Base-by-base conservation (phyloP, 192 early-diverging fungal genomes). In the Allomyces macrogynus region DNA sequence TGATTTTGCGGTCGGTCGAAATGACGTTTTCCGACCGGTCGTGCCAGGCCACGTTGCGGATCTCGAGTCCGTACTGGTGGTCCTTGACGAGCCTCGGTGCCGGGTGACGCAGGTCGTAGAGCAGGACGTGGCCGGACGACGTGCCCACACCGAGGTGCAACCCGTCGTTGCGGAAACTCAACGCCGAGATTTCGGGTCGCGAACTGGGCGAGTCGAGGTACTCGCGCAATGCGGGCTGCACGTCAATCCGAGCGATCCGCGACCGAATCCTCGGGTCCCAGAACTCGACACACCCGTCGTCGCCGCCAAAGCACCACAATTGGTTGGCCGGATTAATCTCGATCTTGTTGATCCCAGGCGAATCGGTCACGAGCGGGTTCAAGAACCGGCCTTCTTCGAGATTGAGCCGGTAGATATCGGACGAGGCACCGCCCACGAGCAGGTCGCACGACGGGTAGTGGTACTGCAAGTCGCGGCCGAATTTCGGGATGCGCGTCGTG, bases 1-100 rank as follows among this genome's bases (percentile, higher is more conserved):
- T 84, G 71, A 90, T 89, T 66, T 91, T 89, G 23, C 86, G 72
- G 76, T 96, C 93, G 11, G 92, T 84, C 23, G 87, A 89, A 62
- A 95, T 80, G 11, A 95, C 77, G 72, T 92, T 92, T 22, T 81
- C 83, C 2, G 68, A 70, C 60, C 77, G 74, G 57, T 86, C 82
- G 67, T 93, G 87, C 80, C 88, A 95, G 43, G 79, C 61, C 43
- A 99, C 68, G 12, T 73, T 80, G 73, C 91, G 90, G 70, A 99
- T 96, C 26, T 91, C 90, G 70, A 88, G 84, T 20, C 92, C 92
- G 72, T 94, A 99, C 75, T 94, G 91, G 74, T 99, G 95, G 79
- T 99, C 95, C 78, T 95, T 96, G 69, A 92, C 79, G 61, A 89
- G 76, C 66, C 86, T 80, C 10, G 95, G 95, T 23, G 80, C 74